Conservation (phyloP, 371 early-diverging fungal genomes). For the Mucor velutinosus region DNA sequence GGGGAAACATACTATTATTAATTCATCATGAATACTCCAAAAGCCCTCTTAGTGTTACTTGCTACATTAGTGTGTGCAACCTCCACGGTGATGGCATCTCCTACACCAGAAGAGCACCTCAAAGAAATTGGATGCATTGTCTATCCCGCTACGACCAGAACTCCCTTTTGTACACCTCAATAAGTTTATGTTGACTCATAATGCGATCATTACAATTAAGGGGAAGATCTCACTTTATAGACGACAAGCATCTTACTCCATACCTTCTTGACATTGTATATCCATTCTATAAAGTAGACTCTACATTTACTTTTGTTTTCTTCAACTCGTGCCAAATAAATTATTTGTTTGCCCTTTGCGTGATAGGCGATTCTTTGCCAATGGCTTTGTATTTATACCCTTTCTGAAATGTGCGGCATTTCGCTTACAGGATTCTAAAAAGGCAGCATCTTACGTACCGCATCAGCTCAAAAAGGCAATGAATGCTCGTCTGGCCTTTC, state of each 20-base stretch:
- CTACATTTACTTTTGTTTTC: not conserved
- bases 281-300: not conserved
- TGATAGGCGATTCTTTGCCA: not conserved
- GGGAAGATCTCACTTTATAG: not conserved
- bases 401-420: not conserved
- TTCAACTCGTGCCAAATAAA: not conserved
- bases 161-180: slow-evolving; percentile 19
- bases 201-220: not conserved
- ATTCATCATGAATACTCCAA: not conserved
- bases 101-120: slow-evolving; percentile 15
- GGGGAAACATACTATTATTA: not conserved
- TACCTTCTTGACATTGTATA: not conserved
- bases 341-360: not conserved
- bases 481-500: not conserved
- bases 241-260: not conserved
- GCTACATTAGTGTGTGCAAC: slow-evolving; percentile 3
- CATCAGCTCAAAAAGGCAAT: not conserved
- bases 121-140: slow-evolving; percentile 14
- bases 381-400: not conserved
- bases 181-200: not conserved
- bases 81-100: not conserved
- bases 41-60: not conserved
- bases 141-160: slow-evolving; percentile 15
- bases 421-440: not conserved
- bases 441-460: slow-evolving; percentile 1